Percentiles rank a stretch among this genome's conserved stretches.
Conservation (phyloP, 768 basidiomycete genomes). For the Dentipellis fragilis region DNA sequence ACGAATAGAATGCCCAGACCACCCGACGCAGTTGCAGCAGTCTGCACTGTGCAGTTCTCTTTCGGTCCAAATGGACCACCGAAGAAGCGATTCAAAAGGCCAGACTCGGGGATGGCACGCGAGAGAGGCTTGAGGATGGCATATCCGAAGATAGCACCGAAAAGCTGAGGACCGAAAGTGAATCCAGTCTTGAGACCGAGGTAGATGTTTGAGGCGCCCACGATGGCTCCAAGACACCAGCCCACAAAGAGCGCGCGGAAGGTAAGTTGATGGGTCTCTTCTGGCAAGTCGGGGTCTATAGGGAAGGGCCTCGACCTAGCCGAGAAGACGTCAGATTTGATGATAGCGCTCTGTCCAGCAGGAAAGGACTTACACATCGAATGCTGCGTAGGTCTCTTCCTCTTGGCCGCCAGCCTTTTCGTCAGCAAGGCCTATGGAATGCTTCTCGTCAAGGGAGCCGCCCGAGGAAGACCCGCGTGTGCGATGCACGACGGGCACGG, state of each 20-base stretch:
- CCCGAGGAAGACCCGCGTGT: no score
- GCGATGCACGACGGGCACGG: neutral
- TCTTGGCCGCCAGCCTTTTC: no score
- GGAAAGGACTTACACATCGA: no score
- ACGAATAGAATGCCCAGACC: conserved; percentile 52
- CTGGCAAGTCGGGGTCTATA: neutral
- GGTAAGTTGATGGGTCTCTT: neutral
- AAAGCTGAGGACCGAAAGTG: conserved; percentile 45
- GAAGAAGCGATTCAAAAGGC: conserved; percentile 32
- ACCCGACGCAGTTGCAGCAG: conserved; percentile 48
- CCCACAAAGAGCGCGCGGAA: conserved; percentile 38
- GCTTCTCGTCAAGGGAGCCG: no score
- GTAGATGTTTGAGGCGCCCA: conserved; percentile 57
- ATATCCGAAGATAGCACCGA: conserved; percentile 44
- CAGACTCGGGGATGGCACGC: conserved; percentile 35
- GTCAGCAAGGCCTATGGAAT: no score
- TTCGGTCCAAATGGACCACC: conserved; percentile 56
- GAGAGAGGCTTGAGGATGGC: conserved; percentile 51
- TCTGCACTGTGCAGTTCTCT: conserved; percentile 57
- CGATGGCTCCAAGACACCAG: conserved; percentile 40
- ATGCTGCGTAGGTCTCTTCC: no score
- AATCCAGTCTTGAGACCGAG: conserved; percentile 62
- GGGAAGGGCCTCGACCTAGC: neutral
- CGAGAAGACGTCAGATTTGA: no score
- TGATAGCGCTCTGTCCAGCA: no score